Conservation (phyloP, 345 rosid genomes). For the Hibiscus mutabilis region DNA sequence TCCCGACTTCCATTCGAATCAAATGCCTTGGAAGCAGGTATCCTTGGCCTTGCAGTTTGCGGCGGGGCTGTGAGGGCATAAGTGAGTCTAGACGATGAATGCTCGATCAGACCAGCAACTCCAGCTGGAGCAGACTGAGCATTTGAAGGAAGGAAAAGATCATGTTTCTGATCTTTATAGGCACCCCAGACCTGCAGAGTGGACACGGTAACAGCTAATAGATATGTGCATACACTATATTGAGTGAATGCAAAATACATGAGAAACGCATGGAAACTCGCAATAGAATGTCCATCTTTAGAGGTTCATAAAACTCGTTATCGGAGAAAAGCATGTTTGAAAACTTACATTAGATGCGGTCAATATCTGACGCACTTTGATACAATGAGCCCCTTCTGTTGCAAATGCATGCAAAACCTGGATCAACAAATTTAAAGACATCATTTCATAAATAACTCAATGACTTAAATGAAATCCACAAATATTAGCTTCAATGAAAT, state of each 20-base stretch:
- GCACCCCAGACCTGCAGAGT: constrained; percentile 81
- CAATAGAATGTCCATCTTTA: neutral
- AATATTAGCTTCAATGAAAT: too few species aligned
- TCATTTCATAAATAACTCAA: too few species aligned
- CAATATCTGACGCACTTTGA: constrained; percentile 72
- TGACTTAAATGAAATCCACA: too few species aligned
- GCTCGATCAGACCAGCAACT: constrained; percentile 92
- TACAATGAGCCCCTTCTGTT: too few species aligned
- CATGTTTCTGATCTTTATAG: constrained; percentile 95
- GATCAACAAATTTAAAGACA: too few species aligned
- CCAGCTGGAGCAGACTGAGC: constrained; percentile 93
- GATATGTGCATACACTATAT: neutral
- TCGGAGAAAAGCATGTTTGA: neutral
- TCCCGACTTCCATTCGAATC: constrained; percentile 43
- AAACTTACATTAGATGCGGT: constrained; percentile 86
- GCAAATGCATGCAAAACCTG: too few species aligned
- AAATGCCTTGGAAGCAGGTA: constrained; percentile 21
- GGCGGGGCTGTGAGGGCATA: constrained; percentile 86
- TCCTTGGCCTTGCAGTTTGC: constrained; percentile 26
- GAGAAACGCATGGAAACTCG: neutral
- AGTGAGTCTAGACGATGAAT: constrained; percentile 65
- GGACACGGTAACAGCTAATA: neutral
- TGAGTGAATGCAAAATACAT: neutral
- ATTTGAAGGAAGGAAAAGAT: constrained; percentile 89
- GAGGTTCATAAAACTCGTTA: neutral